Evolutionary conservation across 305 asterid genomes (phyloP).

Genomic region (Fraxinus platypoda): DNA sequence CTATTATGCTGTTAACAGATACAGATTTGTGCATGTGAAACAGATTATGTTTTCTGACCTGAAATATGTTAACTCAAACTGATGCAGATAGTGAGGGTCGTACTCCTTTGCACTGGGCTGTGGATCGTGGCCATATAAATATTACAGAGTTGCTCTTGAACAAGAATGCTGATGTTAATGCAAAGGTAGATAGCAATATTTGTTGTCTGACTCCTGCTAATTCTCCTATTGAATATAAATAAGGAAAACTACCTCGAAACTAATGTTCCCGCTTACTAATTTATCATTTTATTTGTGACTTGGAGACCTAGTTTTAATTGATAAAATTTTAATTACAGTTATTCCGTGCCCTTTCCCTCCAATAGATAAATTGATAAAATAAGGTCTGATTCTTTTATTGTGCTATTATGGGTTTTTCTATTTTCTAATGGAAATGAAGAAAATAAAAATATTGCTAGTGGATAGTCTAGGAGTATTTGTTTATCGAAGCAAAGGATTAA

Average conservation of each 20-base stretch:
- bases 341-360: background rate
- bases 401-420: background rate
- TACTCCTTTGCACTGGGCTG: slow-evolving; percentile 99
- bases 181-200: slow-evolving; percentile 53
- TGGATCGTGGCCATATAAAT: slow-evolving; percentile 89
- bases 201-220: slow-evolving; percentile 4
- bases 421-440: background rate
- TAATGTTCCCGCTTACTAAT: background rate
- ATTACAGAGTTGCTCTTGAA: slow-evolving; percentile 59
- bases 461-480: background rate
- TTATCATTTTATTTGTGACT: background rate
- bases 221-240: background rate
- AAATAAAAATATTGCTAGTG: background rate
- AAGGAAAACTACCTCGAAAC: background rate
- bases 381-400: background rate
- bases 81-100: slow-evolving; percentile 95
- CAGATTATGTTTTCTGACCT: background rate
- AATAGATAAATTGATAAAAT: background rate
- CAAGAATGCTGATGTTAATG: slow-evolving; percentile 78
- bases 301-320: background rate
- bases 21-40: background rate
- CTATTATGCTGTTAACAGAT: background rate
- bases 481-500: background rate
- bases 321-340: background rate
- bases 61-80: slow-evolving; percentile 20